A percentile compares a stretch with the other conserved stretches of the same genome.
Evolutionary conservation across 2,329 filamentous ascomycete species (phyloP).

Genomic region (Periconia sp.): DNA sequence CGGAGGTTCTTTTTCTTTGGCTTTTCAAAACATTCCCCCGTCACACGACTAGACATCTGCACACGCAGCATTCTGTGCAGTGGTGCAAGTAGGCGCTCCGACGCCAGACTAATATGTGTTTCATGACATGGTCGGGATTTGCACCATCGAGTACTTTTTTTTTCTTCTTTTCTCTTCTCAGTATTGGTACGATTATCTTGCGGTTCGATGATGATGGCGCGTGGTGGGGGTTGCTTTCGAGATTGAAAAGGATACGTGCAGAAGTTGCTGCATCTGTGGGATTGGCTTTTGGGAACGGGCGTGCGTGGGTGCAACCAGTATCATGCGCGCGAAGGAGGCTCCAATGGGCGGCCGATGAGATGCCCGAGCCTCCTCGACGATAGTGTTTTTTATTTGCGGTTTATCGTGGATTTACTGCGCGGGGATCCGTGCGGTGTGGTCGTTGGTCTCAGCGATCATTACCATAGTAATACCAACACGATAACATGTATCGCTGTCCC

Average conservation of each 20-base stretch:
- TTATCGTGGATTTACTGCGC: constrained; percentile 23
- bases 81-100: constrained; percentile 18
- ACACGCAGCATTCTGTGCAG: constrained; percentile 13
- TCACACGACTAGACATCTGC: constrained; percentile 36
- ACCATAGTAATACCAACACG: constrained; percentile 32
- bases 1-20: constrained; percentile 21
- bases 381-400: background rate
- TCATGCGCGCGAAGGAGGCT: constrained; percentile 18
- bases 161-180: constrained; percentile 20
- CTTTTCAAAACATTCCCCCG: constrained; percentile 32
- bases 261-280: background rate
- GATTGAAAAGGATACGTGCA: constrained; percentile 19
- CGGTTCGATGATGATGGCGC: constrained; percentile 15
- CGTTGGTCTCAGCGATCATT: constrained; percentile 5
- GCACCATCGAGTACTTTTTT: constrained; percentile 1
- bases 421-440: constrained; percentile 4
- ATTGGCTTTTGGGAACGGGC: background rate
- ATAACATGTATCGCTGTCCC: constrained; percentile 20
- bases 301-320: constrained; percentile 4
- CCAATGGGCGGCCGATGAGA: constrained; percentile 32
- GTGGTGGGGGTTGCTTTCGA: constrained; percentile 21
- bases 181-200: constrained; percentile 25
- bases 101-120: constrained; percentile 27
- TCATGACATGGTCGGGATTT: constrained; percentile 18
- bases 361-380: constrained; percentile 25